Conservation (phyloP, 306 rosid species). For the Neltuma alba region DNA sequence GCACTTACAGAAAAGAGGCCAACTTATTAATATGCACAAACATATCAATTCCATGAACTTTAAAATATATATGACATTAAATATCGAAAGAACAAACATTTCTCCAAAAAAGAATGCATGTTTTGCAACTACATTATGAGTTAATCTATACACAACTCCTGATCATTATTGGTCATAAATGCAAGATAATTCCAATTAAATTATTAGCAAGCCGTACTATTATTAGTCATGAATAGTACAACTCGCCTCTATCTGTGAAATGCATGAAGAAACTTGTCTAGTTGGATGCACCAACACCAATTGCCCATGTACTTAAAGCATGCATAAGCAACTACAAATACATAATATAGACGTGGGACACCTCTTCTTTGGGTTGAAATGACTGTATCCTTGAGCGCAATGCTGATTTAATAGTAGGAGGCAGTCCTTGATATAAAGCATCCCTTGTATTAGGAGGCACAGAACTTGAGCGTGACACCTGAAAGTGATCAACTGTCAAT, state of each 20-base stretch:
- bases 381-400: slow-evolving; percentile 76
- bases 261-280: neutral
- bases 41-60: neutral
- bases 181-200: slow-evolving; percentile 15
- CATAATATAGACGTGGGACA: slow-evolving; percentile 29
- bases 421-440: slow-evolving; percentile 93
- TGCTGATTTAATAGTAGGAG: slow-evolving; percentile 84
- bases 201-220: neutral
- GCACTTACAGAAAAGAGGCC: neutral
- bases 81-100: neutral
- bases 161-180: slow-evolving; percentile 13
- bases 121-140: neutral
- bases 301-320: neutral
- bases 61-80: neutral
- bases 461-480: slow-evolving; percentile 98
- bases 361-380: slow-evolving; percentile 96
- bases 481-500: slow-evolving; percentile 42
- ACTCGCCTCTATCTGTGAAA: neutral
- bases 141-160: neutral
- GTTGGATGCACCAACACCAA: neutral
- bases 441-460: slow-evolving; percentile 96
- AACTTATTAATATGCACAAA: slow-evolving; percentile 16
- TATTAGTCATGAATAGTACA: neutral
- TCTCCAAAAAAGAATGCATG: neutral
- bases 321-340: slow-evolving; percentile 21